Conservation (phyloP, 176 grass and related monocot species). For the Zea luxurians region DNA sequence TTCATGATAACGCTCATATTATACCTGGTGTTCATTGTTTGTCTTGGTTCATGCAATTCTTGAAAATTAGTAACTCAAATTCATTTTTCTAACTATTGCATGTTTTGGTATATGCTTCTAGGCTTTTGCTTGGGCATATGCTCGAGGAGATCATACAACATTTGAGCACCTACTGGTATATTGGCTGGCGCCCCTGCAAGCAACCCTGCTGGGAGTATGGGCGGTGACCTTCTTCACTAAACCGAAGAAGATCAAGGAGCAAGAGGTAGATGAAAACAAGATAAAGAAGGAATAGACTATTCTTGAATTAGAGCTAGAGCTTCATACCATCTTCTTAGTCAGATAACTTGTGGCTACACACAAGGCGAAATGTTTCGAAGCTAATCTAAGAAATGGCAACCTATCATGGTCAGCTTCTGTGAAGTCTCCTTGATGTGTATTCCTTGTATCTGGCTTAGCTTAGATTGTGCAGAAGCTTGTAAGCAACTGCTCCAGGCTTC, state of each 20-base stretch:
- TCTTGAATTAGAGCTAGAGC: slow-evolving; percentile 20
- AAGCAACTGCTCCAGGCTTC: slow-evolving; percentile 24
- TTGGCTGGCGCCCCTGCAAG: slow-evolving; percentile 91
- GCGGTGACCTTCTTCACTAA: slow-evolving; percentile 56
- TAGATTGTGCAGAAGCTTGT: slow-evolving; percentile 36
- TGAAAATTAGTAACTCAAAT: neutral
- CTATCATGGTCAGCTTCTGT: slow-evolving; percentile 4
- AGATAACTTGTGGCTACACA: neutral
- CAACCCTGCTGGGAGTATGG: slow-evolving; percentile 79
- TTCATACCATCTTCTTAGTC: slow-evolving; percentile 2
- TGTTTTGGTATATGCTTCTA: slow-evolving; percentile 35
- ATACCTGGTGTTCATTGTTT: neutral
- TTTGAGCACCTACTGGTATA: slow-evolving; percentile 88
- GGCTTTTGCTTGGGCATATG: slow-evolving; percentile 98
- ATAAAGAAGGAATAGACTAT: slow-evolving; percentile 59
- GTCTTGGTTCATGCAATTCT: neutral
- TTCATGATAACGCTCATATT: neutral
- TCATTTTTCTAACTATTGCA: slow-evolving; percentile 31
- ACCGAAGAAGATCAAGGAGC: slow-evolving; percentile 46
- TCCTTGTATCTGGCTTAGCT: slow-evolving; percentile 7
- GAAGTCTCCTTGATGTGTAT: slow-evolving; percentile 8
- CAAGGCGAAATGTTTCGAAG: neutral
- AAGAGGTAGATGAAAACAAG: slow-evolving; percentile 56
- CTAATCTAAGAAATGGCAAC: neutral
- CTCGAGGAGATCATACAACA: slow-evolving; percentile 77